Base-by-base conservation (phyloP, 2,329 filamentous ascomycete species). In the Epichloe brachyelytri region DNA sequence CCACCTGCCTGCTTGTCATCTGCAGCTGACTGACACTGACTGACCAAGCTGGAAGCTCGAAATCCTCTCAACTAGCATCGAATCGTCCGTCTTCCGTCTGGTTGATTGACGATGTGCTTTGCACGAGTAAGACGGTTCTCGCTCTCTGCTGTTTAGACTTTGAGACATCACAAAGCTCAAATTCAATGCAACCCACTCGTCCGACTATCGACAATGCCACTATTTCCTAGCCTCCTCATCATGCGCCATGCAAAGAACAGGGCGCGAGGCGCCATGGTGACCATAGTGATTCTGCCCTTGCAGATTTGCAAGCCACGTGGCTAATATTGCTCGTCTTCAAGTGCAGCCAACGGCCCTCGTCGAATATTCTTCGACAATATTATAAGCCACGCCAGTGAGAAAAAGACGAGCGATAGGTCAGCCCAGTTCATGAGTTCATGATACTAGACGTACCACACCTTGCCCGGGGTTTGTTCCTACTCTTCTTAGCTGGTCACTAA, bases 341-440 rank as follows among this genome's bases (percentile, higher is more conserved):
- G 36, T n/a, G 6, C 12, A 43, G 7, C 17, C 12, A 26, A 43
- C 10, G n/a, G 8, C 37, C n/a, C 12, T 26, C 22, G 22, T 26
- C 7, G 26, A 26, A 8, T 36, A 37, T 49, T 7, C 26, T 37
- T 43, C 19, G 39, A 43, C 20, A 20, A 15, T 38, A 20, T 8
- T 26, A 20, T 22, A 44, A 20, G 37, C 41, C 49, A 51, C 26
- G 34, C 33, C 46, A 17, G 46, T 43, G 46, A 46, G 30, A 55
- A 48, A 38, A 49, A 37, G 46, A 37, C 22, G 50, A 38, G 43
- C 46, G 43, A 51, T 45, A 43, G 43, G 49, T 14, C 49, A 46
- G 43, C 17, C 15, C 14, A 39, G n/a, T 10, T 19, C 8, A 26
- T 11, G 4, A 39, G 30, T 10, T 19, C 8, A 19, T 6, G 2